Evolutionary conservation across 108 stramenopile species (phyloP).

Genomic region (Skeletonema potamos): DNA sequence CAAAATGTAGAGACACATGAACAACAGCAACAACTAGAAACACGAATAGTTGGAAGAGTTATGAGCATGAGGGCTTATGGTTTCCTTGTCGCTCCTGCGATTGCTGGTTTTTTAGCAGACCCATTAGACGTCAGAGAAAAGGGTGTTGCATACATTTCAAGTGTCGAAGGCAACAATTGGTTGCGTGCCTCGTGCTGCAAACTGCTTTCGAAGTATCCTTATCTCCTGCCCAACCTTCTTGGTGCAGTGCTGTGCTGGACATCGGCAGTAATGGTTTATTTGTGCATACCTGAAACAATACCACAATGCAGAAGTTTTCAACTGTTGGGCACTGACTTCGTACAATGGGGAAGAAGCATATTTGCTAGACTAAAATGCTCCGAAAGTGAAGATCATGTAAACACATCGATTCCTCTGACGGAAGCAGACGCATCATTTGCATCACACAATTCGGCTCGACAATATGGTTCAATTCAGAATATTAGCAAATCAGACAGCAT

Average conservation of each 20-base stretch:
- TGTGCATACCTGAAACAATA: conserved; percentile 58
- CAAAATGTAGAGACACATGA: not conserved
- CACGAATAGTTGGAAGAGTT: conserved; percentile 50
- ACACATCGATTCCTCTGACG: not conserved
- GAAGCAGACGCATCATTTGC: not conserved
- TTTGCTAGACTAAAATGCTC: not conserved
- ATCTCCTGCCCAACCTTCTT: conserved; percentile 62
- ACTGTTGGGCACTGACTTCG: not conserved
- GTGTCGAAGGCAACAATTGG: conserved; percentile 2
- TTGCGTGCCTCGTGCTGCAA: not conserved
- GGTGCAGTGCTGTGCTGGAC: conserved; percentile 44
- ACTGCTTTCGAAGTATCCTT: conserved; percentile 48
- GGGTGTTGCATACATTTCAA: not conserved
- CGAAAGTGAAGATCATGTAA: not conserved
- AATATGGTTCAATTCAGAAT: not conserved
- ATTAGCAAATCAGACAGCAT: not conserved
- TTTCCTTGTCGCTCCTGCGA: conserved; percentile 59
- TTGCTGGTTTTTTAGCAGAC: conserved; percentile 63
- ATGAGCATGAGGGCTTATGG: conserved; percentile 62
- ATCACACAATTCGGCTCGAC: not conserved
- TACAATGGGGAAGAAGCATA: not conserved
- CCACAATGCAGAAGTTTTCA: conserved; percentile 8
- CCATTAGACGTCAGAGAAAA: conserved; percentile 51
- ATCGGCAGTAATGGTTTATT: conserved; percentile 23
- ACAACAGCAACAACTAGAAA: conserved; percentile 38